Base-by-base conservation (phyloP, 164 flowering plant genomes). In the Dillenia suffruticosa region DNA sequence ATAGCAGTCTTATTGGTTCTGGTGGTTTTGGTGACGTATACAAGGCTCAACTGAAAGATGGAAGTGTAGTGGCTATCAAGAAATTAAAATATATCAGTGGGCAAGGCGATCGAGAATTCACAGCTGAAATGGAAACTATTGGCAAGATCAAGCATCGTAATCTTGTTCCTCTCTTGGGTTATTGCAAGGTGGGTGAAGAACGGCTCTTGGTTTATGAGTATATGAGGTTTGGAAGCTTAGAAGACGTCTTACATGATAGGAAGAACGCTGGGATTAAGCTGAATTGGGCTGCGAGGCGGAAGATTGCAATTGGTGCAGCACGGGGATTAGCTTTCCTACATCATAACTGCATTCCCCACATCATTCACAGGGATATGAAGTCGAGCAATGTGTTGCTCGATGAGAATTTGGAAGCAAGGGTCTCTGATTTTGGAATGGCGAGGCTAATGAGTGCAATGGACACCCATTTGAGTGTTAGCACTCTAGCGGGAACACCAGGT, bases 11-110 rank as follows among this genome's bases (percentile, higher is more conserved):
- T 16, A 79, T 95, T 12, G 99, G 99, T 16, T 84, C 92, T 0
- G 99, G 99, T 7, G 99, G 99, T 1, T 95, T 92, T 68, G 99
- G 99, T 2, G 99, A 92, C 60, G 99, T 95, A 10, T 95, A 95
- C 84, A 85, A 78, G 67, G 99, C 97, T 0, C 80, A 82, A 51
- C 75, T 95, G 69, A 92, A 87, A 68, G 98, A 95, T 51, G 97
- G 95, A 12, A 85, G 77, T 49, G 71, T 80, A 19, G 98, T 92
- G 0, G 99, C 99, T 1, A 88, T 95, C 68, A 95, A 95, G 85
- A 92, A 92, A 60, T 81, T 95, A 52, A 92, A 87, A 46, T 97
- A 95, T 46, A 63, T 90, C 1, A 92, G 96, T 40, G 97, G 98
- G 4, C 97, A 92, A 62, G 99, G 99, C 0, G 98, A 95, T 55